These are phyloP conservation scores for Dryadomyces quercus-mongolicae DNA, from an alignment of 2,329 filamentous ascomycete species.

Conservation along the genomic window DNA sequence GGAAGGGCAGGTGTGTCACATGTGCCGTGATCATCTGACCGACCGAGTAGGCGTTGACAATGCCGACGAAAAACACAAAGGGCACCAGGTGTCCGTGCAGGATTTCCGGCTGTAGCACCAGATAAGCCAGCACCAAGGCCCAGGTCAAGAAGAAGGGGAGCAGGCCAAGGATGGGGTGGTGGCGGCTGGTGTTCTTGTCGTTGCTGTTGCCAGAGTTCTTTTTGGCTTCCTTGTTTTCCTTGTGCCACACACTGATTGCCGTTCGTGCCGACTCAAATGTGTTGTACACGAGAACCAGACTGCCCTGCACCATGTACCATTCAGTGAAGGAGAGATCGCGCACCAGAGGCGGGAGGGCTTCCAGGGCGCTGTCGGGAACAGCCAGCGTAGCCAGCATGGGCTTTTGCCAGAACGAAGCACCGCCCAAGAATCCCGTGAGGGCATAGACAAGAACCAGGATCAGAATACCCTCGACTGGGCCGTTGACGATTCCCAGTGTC, in stretches of 20 bases:
- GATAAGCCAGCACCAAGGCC: conserved; percentile 64
- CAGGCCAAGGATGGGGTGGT: conserved; percentile 70
- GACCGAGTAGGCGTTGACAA: conserved; percentile 90
- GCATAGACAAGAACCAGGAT: conserved; percentile 73
- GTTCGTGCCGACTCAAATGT: conserved; percentile 68
- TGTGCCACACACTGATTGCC: conserved; percentile 68
- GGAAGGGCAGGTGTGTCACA: conserved; percentile 76
- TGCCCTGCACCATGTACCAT: conserved; percentile 85
- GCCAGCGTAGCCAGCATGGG: conserved; percentile 63
- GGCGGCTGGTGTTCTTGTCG: conserved; percentile 30
- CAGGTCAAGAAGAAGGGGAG: conserved; percentile 70
- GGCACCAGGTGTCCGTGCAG: conserved; percentile 74
- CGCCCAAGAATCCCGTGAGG: conserved; percentile 73
- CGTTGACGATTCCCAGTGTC: conserved; percentile 82
- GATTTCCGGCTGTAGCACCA: conserved; percentile 76
- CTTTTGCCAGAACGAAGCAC: conserved; percentile 87
- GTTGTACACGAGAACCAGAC: conserved; percentile 72
- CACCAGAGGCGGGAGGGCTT: conserved; percentile 50
- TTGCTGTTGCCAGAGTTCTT: not conserved
- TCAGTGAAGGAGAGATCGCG: conserved; percentile 80
- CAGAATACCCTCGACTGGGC: conserved; percentile 87
- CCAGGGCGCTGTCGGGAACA: conserved; percentile 56
- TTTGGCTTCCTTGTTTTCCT: conserved; percentile 4
- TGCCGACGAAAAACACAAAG: conserved; percentile 76
- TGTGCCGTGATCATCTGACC: conserved; percentile 94